Conservation (phyloP, 2,329 filamentous ascomycete genomes). For the Stagonosporopsis cucurbitacearum region DNA sequence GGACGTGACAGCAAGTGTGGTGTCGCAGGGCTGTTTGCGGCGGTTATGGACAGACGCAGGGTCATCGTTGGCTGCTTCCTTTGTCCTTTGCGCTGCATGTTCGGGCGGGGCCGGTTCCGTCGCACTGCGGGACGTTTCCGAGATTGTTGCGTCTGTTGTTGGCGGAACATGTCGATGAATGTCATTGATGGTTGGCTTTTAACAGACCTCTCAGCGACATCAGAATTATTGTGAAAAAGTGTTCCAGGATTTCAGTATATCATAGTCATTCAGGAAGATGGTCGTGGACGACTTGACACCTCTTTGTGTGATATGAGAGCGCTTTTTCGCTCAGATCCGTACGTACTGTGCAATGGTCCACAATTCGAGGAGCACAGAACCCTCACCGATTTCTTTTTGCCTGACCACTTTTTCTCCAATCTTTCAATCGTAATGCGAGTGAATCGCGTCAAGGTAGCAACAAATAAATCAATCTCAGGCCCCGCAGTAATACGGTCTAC, state of each 20-base stretch:
- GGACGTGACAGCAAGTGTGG: not conserved
- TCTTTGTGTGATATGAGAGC: not conserved
- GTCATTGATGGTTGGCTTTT: not conserved
- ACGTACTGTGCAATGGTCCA: not conserved
- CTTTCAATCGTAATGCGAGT: too few species aligned
- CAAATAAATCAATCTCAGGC: not conserved
- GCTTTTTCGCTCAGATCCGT: not conserved
- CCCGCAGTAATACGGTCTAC: slow-evolving; percentile 2
- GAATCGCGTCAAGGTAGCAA: too few species aligned
- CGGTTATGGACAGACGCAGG: not conserved
- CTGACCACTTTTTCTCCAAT: not conserved
- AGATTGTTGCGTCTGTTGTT: not conserved
- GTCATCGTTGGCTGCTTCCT: slow-evolving; percentile 3
- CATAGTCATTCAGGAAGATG: not conserved
- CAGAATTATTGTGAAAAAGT: too few species aligned
- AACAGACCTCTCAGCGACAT: not conserved
- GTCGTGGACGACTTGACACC: not conserved
- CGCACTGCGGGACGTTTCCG: not conserved
- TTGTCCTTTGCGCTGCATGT: slow-evolving; percentile 4
- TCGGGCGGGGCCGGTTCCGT: not conserved
- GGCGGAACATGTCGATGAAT: not conserved
- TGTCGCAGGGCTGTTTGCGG: slow-evolving; percentile 7
- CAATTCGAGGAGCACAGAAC: not conserved
- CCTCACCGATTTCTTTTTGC: too few species aligned
- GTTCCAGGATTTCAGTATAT: too few species aligned